Percentiles rank a stretch among this genome's conserved stretches.
These are phyloP conservation scores for Chalciporus sphaerocephalus DNA, from an alignment of 768 basidiomycete genomes.

Conservation along the genomic window DNA sequence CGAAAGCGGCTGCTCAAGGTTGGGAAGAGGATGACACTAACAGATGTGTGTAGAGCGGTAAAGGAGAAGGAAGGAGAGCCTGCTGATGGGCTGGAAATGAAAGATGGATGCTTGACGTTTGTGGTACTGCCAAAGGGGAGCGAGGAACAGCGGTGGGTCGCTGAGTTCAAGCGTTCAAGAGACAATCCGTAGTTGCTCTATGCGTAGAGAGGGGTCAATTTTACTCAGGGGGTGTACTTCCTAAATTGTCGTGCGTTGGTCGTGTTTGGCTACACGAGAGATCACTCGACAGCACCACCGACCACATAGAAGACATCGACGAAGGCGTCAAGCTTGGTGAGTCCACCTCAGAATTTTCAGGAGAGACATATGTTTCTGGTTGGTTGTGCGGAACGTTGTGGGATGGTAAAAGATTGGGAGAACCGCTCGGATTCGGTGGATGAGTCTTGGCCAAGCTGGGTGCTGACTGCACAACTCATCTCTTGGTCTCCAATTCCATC, in stretches of 20 bases:
- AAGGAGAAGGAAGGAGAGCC: slow-evolving; percentile 55
- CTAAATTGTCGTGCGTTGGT: slow-evolving; percentile 22
- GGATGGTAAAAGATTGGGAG: slow-evolving; percentile 13
- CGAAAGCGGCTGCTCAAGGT: slow-evolving; percentile 79
- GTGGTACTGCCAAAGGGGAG: slow-evolving; percentile 73
- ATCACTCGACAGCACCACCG: slow-evolving; percentile 4
- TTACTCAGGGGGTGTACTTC: slow-evolving; percentile 6
- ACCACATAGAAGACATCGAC: slow-evolving; percentile 37
- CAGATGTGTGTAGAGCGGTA: slow-evolving; percentile 66
- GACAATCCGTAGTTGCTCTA: slow-evolving; percentile 26
- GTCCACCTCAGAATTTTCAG: slow-evolving; percentile 39
- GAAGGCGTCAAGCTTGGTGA: slow-evolving; percentile 68
- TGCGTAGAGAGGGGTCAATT: slow-evolving; percentile 5
- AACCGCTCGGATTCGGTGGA: slow-evolving; percentile 49
- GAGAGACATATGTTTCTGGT: slow-evolving; percentile 7
- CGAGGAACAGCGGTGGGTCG: slow-evolving; percentile 80
- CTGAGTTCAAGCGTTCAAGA: slow-evolving; percentile 69
- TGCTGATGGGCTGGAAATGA: slow-evolving; percentile 78
- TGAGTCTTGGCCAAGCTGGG: slow-evolving; percentile 40
- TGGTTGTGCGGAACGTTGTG: slow-evolving; percentile 20
- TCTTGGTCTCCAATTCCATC: slow-evolving; percentile 22
- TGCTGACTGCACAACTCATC: slow-evolving; percentile 34
- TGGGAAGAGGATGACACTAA: slow-evolving; percentile 84
- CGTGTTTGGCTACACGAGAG: slow-evolving; percentile 26
- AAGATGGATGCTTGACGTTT: slow-evolving; percentile 77